These are phyloP conservation scores for Suhomyces bolitotheri DNA, from an alignment of 1,139 yeast genomes.

Conservation along the genomic window DNA sequence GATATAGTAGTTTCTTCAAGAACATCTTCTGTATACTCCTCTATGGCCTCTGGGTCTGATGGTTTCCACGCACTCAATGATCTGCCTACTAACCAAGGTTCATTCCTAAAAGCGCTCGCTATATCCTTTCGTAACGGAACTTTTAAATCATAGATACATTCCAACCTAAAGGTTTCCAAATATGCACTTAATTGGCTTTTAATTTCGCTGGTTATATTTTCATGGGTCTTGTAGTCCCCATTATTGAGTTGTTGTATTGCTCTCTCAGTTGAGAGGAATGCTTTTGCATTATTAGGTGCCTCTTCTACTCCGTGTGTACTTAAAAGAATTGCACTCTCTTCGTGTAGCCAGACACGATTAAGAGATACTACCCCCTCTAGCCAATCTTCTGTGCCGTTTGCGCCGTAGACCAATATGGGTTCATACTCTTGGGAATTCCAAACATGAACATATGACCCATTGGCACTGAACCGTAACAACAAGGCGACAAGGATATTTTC, in stretches of 20 bases:
- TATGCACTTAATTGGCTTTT: background rate
- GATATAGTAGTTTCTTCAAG: background rate
- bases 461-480: slow-evolving; percentile 33
- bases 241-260: slow-evolving; percentile 13
- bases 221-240: slow-evolving; percentile 8
- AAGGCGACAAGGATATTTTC: slow-evolving; percentile 47
- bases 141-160: slow-evolving; percentile 11
- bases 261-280: slow-evolving; percentile 9
- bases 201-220: slow-evolving; percentile 7
- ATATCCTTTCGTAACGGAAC: slow-evolving; percentile 8
- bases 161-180: slow-evolving; percentile 8
- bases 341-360: slow-evolving; percentile 47
- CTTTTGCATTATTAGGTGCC: background rate
- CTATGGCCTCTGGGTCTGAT: background rate
- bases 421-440: slow-evolving; percentile 58
- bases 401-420: slow-evolving; percentile 46
- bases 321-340: slow-evolving; percentile 27
- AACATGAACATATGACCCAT: slow-evolving; percentile 43
- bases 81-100: slow-evolving; percentile 14
- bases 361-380: slow-evolving; percentile 38
- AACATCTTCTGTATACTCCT: background rate
- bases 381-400: slow-evolving; percentile 33
- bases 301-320: slow-evolving; percentile 10
- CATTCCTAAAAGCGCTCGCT: slow-evolving; percentile 4
- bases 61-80: slow-evolving; percentile 9